phyloP scores from a whole-genome alignment of 208 protist genomes.

The Phytomonas sp. region DNA sequence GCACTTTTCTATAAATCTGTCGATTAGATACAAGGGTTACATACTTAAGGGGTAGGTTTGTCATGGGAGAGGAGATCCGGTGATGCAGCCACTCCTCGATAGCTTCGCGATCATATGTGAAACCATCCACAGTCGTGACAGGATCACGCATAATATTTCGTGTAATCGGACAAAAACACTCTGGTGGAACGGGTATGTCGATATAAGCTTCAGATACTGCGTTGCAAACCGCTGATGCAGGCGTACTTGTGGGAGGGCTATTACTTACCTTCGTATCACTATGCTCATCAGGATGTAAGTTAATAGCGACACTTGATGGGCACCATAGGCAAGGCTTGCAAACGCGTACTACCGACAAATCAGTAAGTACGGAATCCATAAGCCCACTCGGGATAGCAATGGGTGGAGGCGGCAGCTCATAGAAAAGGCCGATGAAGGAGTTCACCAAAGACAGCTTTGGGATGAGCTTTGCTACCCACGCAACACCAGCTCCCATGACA shows the following conservation, averaged over 20 bases:
- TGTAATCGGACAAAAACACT: constrained; percentile 79
- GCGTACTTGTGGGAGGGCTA: neutral
- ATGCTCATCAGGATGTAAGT: neutral
- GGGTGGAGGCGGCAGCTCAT: neutral
- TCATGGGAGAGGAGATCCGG: constrained; percentile 49
- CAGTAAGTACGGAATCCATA: constrained; percentile 7
- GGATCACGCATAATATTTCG: constrained; percentile 71
- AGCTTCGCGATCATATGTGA: constrained; percentile 81
- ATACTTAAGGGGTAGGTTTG: constrained; percentile 34
- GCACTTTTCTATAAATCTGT: constrained; percentile 18
- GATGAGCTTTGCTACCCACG: neutral
- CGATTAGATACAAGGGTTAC: constrained; percentile 23
- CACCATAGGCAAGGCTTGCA: neutral
- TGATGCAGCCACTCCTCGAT: constrained; percentile 62
- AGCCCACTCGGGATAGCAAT: constrained; percentile 8
- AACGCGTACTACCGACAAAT: constrained; percentile 6
- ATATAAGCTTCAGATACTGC: constrained; percentile 2
- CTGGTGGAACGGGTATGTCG: constrained; percentile 14
- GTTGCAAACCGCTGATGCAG: neutral
- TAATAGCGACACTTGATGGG: neutral
- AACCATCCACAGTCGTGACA: constrained; percentile 68
- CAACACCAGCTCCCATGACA: neutral
- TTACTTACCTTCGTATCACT: neutral
- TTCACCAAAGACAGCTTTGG: neutral
- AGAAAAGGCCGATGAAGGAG: neutral